A percentile compares a stretch with the other conserved stretches of the same genome.
phyloP scores from a whole-genome alignment of 768 basidiomycete genomes.

The Sutorius australiensis region DNA sequence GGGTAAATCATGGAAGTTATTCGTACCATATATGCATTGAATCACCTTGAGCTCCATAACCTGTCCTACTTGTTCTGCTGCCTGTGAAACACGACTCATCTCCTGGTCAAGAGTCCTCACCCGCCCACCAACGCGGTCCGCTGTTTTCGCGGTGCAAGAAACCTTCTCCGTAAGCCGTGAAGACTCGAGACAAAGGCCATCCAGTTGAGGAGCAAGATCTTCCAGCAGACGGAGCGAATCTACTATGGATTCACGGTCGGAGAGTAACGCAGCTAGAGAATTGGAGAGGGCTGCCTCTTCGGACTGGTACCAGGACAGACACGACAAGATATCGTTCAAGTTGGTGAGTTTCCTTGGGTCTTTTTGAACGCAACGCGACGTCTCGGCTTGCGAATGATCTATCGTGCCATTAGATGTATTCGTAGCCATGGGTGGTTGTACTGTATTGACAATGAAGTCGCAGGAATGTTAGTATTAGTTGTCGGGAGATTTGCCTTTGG shows the following conservation, averaged over 20 bases:
- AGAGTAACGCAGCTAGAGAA: conserved; percentile 66
- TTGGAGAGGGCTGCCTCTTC: conserved; percentile 74
- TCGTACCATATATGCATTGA: conserved; percentile 12
- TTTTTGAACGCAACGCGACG: conserved; percentile 7
- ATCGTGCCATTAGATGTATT: conserved; percentile 4
- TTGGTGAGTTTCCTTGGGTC: conserved; percentile 47
- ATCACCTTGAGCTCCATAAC: conserved; percentile 92
- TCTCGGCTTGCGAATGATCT: conserved; percentile 9
- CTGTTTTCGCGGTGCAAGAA: conserved; percentile 69
- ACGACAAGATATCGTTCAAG: conserved; percentile 68
- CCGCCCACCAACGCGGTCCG: conserved; percentile 86
- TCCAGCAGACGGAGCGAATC: conserved; percentile 60
- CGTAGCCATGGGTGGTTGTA: conserved; percentile 9
- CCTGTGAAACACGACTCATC: conserved; percentile 85
- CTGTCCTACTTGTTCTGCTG: conserved; percentile 86
- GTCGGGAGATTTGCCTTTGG: background rate
- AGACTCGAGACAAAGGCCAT: conserved; percentile 60
- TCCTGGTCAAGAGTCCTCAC: conserved; percentile 89
- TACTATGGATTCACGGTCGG: conserved; percentile 62
- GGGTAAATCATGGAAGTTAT: conserved; percentile 19
- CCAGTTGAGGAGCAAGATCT: conserved; percentile 56
- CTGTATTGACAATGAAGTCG: background rate
- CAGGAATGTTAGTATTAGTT: background rate
- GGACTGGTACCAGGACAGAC: conserved; percentile 68
- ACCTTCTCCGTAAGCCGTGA: conserved; percentile 53